Base-by-base conservation (phyloP, 2,329 filamentous ascomycete species). In the Colletotrichum siamense region DNA sequence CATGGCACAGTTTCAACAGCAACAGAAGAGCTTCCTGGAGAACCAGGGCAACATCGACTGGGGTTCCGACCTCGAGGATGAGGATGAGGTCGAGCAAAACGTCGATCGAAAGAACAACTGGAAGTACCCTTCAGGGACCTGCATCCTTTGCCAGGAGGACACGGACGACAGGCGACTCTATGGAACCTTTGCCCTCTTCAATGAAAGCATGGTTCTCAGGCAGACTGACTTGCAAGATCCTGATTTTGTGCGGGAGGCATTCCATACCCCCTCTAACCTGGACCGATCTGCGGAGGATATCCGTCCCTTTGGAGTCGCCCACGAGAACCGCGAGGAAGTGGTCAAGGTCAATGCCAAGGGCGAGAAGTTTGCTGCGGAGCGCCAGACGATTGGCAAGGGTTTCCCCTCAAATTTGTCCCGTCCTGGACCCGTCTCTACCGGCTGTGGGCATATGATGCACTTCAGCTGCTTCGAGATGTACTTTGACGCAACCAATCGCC, bases 391-490 rank as follows among this genome's bases (percentile, higher is more conserved):
- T 64, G 96, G 96, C 36, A 98, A 96, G 84, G 97, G 97, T 0
- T 99, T 98, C 81, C 94, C 95, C 4, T 89, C 92, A 8, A 88
- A 90, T 12, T 89, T 92, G 55, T 92, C 92, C 39, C 89, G 90
- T 32, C 88, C 91, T 22, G 97, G 96, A 0, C 95, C 96, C 1
- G 94, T 99, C 3, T 95, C 96, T 13, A 95, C 95, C 44, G 95
- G 96, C 12, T 99, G 97, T 84, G 97, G 97, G 4, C 97, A 99
- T 84, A 98, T 99, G 81, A 99, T 99, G 97, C 97, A 99, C 84
- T 99, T 95, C 83, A 93, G 92, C 79, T 99, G 97, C 85, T 99
- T 99, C 82, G 96, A 98, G 81, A 92, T 94, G 55, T 99, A 99
- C 82, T 94, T 95, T 79, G 92, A 95, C 62, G 95, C 96, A 6